Percentiles rank a stretch among this genome's conserved stretches.
These are phyloP conservation scores for Amphirosellinia nigrospora DNA, from an alignment of 495 filamentous ascomycete genomes.

Conservation along the genomic window DNA sequence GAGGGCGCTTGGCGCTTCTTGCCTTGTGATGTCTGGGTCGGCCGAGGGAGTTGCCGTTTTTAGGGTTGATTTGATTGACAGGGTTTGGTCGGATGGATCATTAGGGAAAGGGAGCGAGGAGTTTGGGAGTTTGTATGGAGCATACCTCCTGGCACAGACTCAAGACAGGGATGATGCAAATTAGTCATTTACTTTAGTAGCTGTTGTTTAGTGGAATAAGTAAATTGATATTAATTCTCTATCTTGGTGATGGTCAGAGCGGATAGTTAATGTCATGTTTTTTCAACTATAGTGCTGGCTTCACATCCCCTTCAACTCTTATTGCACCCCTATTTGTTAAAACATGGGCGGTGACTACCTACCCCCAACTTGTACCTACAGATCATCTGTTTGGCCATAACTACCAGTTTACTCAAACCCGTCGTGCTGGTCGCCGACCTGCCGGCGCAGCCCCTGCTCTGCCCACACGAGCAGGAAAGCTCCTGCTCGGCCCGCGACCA, in stretches of 20 bases:
- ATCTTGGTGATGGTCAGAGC: no score
- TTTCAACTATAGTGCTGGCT: no score
- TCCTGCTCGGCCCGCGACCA: not conserved
- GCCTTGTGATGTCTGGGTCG: constrained; percentile 44
- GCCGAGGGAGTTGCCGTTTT: constrained; percentile 40
- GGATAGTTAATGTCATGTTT: no score
- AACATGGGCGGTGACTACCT: no score
- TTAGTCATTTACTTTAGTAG: not conserved
- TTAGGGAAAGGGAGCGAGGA: not conserved
- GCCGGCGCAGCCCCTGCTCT: not conserved
- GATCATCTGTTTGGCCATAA: not conserved
- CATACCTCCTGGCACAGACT: not conserved
- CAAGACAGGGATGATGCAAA: no score
- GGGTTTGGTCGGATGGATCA: not conserved
- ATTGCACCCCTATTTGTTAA: no score
- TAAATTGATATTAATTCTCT: no score
- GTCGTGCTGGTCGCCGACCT: not conserved
- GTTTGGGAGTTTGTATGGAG: not conserved
- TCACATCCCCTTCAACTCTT: no score
- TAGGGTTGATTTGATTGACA: constrained; percentile 5
- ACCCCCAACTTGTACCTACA: no score
- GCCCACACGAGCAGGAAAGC: not conserved
- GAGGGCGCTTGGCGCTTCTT: constrained; percentile 51
- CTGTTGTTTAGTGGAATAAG: not conserved
- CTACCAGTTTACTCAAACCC: not conserved